phyloP scores from a whole-genome alignment of 2,329 filamentous ascomycete genomes.

The Penicillium sp. region DNA sequence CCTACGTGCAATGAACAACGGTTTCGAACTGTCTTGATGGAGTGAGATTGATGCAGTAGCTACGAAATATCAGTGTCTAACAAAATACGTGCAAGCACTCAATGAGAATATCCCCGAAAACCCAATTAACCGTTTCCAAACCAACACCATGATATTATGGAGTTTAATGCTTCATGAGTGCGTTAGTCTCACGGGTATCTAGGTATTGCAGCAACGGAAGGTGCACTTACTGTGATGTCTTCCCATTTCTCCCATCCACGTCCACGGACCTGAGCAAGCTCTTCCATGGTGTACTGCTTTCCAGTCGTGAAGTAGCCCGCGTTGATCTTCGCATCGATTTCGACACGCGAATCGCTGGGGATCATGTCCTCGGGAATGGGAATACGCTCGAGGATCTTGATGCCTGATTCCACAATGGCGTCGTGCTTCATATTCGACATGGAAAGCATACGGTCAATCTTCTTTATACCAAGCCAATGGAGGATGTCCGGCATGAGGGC shows the following conservation, averaged over 20 bases:
- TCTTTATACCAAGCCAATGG: constrained; percentile 96
- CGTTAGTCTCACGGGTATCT: background rate
- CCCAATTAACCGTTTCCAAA: background rate
- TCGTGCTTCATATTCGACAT: constrained; percentile 76
- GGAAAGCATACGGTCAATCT: constrained; percentile 96
- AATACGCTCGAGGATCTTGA: constrained; percentile 79
- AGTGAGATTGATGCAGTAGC: background rate
- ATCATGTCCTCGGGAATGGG: constrained; percentile 93
- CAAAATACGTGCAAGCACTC: background rate
- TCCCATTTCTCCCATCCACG: constrained; percentile 76
- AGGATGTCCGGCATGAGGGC: constrained; percentile 96
- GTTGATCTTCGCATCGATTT: constrained; percentile 98
- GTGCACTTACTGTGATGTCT: constrained; percentile 41
- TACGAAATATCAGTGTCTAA: background rate
- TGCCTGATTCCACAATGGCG: constrained; percentile 49
- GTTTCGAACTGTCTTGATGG: background rate
- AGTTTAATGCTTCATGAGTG: constrained; percentile 20
- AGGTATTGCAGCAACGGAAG: background rate
- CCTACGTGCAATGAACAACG: background rate
- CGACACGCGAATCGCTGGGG: constrained; percentile 89
- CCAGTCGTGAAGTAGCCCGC: constrained; percentile 84
- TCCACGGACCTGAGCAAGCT: constrained; percentile 79
- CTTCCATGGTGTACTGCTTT: constrained; percentile 80
- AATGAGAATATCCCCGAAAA: background rate
- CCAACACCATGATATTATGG: background rate